Evolutionary conservation across 441 rosid species (phyloP).

Genomic region (Pelargonium myrrhifolium): DNA sequence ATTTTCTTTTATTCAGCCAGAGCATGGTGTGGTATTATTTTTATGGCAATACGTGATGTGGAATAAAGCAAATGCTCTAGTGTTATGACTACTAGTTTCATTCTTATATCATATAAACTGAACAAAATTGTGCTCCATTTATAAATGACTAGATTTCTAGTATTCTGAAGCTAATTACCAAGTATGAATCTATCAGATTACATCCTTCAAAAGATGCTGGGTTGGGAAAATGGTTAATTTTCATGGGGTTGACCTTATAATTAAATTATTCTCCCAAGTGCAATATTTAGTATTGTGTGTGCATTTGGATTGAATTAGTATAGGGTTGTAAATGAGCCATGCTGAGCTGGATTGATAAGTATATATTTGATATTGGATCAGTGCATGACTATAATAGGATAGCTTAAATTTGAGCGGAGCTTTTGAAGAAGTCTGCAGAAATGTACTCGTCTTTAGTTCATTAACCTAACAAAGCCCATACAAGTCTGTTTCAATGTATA

Average conservation of each 20-base stretch:
- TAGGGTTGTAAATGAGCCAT: conserved; percentile 2
- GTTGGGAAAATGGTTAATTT: conserved; percentile 2
- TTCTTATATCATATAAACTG: background rate
- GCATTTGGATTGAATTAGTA: background rate
- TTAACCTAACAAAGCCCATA: background rate
- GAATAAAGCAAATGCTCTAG: background rate
- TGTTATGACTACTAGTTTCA: background rate
- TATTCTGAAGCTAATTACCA: background rate
- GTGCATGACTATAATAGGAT: too few relatives aligned
- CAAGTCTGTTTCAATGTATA: background rate
- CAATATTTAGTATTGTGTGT: conserved; percentile 2
- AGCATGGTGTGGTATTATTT: background rate
- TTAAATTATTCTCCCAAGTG: background rate
- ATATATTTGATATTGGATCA: too few relatives aligned
- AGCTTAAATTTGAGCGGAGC: background rate
- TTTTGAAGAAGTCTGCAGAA: background rate
- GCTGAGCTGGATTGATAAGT: background rate
- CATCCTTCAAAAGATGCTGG: background rate
- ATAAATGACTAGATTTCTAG: background rate
- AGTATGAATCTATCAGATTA: background rate
- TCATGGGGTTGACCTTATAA: background rate
- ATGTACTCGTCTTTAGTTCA: background rate
- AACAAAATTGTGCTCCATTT: background rate
- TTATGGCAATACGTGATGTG: background rate
- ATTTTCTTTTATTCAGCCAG: background rate